These are phyloP conservation scores for Exophiala viscosa DNA, from an alignment of 2,329 filamentous ascomycete genomes.

Conservation along the genomic window DNA sequence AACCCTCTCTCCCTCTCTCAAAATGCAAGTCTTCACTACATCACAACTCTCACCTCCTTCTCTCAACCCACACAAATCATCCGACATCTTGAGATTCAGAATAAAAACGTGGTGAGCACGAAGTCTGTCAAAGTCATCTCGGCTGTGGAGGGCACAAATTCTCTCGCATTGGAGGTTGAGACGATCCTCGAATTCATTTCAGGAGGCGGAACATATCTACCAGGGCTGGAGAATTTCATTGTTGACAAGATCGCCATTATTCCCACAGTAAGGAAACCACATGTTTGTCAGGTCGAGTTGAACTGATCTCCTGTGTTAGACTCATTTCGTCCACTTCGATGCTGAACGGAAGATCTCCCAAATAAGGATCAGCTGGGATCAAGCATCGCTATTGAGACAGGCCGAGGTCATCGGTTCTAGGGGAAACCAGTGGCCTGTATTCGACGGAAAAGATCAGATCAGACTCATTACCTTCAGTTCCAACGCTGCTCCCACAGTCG, in stretches of 20 bases:
- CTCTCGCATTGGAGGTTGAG: conserved; percentile 73
- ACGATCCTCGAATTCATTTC: conserved; percentile 76
- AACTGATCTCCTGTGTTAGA: conserved; percentile 45
- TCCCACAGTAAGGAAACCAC: conserved; percentile 64
- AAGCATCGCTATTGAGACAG: conserved; percentile 86
- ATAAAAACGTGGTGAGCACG: conserved; percentile 70
- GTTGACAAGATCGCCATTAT: conserved; percentile 75
- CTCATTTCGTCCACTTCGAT: conserved; percentile 86
- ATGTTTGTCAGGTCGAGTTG: neutral
- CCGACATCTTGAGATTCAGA: conserved; percentile 70
- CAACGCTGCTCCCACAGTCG: conserved; percentile 30
- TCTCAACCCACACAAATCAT: conserved; percentile 70
- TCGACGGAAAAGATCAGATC: conserved; percentile 78
- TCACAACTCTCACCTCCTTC: conserved; percentile 78
- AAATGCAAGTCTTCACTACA: conserved; percentile 74
- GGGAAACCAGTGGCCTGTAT: conserved; percentile 91
- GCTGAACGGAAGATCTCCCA: conserved; percentile 72
- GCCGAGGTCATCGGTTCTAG: conserved; percentile 88
- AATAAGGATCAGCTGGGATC: conserved; percentile 92
- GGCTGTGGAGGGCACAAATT: conserved; percentile 66
- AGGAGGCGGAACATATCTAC: conserved; percentile 81
- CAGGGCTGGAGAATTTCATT: conserved; percentile 87
- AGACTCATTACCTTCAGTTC: conserved; percentile 64
- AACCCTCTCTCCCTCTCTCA: conserved; percentile 60
- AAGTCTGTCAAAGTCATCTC: conserved; percentile 74